Evolutionary conservation across 1,284 basidiomycete species (phyloP).

Genomic region (Tylopilus sp.): DNA sequence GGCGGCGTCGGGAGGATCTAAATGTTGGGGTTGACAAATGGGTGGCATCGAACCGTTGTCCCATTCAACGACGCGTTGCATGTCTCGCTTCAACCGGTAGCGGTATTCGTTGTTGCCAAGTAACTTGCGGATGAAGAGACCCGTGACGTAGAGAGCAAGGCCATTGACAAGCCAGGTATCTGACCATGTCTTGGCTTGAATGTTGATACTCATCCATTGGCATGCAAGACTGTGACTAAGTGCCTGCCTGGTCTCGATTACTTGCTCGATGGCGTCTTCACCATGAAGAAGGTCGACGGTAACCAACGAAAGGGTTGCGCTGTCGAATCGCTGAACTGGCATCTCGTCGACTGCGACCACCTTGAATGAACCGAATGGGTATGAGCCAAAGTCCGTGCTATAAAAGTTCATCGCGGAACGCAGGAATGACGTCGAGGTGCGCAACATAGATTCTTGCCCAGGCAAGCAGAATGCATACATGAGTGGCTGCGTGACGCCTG

Average conservation of each 20-base stretch:
- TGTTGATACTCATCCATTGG: conserved; percentile 98
- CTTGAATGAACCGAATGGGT: conserved; percentile 95
- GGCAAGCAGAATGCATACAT: conserved; percentile 94
- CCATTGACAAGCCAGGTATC: conserved; percentile 97
- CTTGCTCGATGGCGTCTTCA: conserved; percentile 90
- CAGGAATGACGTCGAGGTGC: conserved; percentile 73
- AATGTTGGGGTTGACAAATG: conserved; percentile 85
- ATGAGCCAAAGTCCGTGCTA: conserved; percentile 90
- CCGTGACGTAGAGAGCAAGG: conserved; percentile 87
- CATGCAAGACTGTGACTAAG: conserved; percentile 88
- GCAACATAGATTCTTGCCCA: conserved; percentile 73
- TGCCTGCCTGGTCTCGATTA: conserved; percentile 85
- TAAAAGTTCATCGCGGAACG: conserved; percentile 92
- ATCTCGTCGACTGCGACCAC: conserved; percentile 94
- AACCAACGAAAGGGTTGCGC: conserved; percentile 81
- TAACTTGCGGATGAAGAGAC: conserved; percentile 83
- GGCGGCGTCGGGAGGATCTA: conserved; percentile 80
- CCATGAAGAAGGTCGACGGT: conserved; percentile 86
- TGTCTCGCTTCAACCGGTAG: conserved; percentile 94
- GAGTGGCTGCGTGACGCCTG: conserved; percentile 74
- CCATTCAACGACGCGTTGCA: conserved; percentile 87
- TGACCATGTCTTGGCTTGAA: conserved; percentile 91
- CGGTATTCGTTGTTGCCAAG: conserved; percentile 98
- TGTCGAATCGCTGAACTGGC: conserved; percentile 75
- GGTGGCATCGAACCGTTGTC: conserved; percentile 92